Evolutionary conservation across 257 asterid species (phyloP).

Genomic region (Salvia hispanica): DNA sequence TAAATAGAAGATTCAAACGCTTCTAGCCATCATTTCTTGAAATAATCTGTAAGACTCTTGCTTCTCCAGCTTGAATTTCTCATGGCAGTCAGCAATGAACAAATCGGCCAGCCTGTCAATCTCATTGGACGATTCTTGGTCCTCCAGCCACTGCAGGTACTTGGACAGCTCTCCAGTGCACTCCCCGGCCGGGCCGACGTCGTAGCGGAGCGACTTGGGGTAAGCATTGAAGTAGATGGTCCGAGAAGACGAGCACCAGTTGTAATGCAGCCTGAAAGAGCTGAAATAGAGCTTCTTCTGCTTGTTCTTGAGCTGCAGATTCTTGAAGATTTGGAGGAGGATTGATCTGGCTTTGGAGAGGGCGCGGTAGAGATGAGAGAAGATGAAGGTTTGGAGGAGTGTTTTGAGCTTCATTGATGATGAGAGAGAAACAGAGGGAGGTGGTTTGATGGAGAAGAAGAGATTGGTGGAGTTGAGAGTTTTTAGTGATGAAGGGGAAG

Average conservation of each 20-base stretch:
- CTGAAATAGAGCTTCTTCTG: slow-evolving; percentile 58
- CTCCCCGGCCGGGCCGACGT: slow-evolving; percentile 23
- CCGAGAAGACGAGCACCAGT: slow-evolving; percentile 73
- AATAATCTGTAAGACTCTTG: slow-evolving; percentile 73
- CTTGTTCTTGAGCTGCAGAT: slow-evolving; percentile 33
- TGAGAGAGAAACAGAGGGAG: slow-evolving; percentile 22
- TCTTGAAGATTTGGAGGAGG: slow-evolving; percentile 49
- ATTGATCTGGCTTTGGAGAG: slow-evolving; percentile 53
- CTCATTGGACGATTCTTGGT: slow-evolving; percentile 43
- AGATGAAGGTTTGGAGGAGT: slow-evolving; percentile 59
- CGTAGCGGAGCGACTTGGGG: slow-evolving; percentile 29
- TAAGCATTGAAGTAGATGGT: slow-evolving; percentile 40
- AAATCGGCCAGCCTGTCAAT: slow-evolving; percentile 79
- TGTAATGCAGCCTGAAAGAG: slow-evolving; percentile 72
- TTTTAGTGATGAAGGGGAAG: slow-evolving; percentile 47
- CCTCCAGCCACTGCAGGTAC: slow-evolving; percentile 86
- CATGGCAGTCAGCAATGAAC: slow-evolving; percentile 81
- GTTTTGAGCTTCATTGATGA: slow-evolving; percentile 53
- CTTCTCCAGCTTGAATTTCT: slow-evolving; percentile 86
- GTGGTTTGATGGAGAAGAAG: slow-evolving; percentile 44
- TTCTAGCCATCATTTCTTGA: slow-evolving; percentile 93
- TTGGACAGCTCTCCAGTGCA: slow-evolving; percentile 45
- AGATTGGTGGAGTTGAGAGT: slow-evolving; percentile 39
- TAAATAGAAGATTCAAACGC: slow-evolving; percentile 27
- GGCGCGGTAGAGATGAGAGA: slow-evolving; percentile 58